phyloP scores from a whole-genome alignment of 1,284 basidiomycete species.

The Leccinum subrobustum region DNA sequence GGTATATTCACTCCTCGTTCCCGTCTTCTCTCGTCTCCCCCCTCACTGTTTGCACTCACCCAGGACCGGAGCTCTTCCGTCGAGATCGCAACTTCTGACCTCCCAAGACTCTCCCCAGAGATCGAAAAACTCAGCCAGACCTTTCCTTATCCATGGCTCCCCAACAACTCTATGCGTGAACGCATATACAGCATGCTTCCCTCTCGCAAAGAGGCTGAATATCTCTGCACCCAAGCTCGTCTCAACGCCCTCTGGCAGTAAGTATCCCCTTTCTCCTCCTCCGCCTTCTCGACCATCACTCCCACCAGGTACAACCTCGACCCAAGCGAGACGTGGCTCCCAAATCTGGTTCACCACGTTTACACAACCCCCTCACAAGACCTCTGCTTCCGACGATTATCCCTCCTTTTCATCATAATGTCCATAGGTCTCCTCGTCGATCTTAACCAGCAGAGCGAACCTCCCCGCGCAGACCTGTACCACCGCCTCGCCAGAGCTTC shows the following conservation, averaged over 20 bases:
- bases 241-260: constrained; percentile 71
- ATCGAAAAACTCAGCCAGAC: constrained; percentile 58
- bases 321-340: constrained; percentile 61
- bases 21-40: not conserved
- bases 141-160: constrained; percentile 64
- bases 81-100: constrained; percentile 22
- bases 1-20: constrained; percentile 15
- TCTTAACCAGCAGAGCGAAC: constrained; percentile 50
- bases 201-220: constrained; percentile 50
- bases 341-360: constrained; percentile 63
- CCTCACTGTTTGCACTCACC: not conserved
- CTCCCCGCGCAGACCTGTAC: constrained; percentile 59
- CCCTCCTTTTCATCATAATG: constrained; percentile 64
- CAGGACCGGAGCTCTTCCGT: constrained; percentile 29
- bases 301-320: constrained; percentile 59
- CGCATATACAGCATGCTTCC: constrained; percentile 61
- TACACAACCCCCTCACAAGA: constrained; percentile 55
- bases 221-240: constrained; percentile 58
- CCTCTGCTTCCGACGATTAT: constrained; percentile 59
- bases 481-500: constrained; percentile 67
- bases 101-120: constrained; percentile 43
- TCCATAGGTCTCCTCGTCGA: constrained; percentile 68
- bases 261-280: constrained; percentile 20
- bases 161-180: constrained; percentile 51
- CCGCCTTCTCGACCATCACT: constrained; percentile 6